Base-by-base conservation (phyloP, 2,329 filamentous ascomycete species). In the Ascochyta clinopodiicola region DNA sequence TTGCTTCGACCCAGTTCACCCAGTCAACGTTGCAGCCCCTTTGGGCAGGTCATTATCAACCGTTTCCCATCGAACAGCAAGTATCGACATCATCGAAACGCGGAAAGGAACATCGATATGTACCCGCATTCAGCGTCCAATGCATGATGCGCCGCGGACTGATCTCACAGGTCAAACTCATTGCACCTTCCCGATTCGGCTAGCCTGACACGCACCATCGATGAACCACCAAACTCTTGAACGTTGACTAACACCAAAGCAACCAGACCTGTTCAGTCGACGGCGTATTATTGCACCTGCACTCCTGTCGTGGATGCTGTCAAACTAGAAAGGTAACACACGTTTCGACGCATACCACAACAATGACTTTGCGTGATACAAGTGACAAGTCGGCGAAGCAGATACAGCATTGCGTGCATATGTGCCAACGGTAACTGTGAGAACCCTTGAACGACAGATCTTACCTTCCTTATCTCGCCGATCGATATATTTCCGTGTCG, bases 61-160 rank as follows among this genome's bases (percentile, higher is more conserved):
- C 31, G 24, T 37, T 37, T 38, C 15, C 31, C 32, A 51, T 45
- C 44, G 31, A 27, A 40, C 22, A 45, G 21, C 37, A 39, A 32
- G 44, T 45, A 36, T 66, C 47, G 46, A 56, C 63, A 68, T 62
- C 62, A 66, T 68, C 51, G 44, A 61, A 60, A 63, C 50, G 31
- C 47, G 27, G 29, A 38, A 36, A 32, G 6, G 19, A 40, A 31
- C 57, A 61, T 63, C 60, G 62, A 62, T 62, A 60, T 19, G 49
- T 62, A 57, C 31, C 59, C 57, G 58, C 50, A 45, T 42, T 48
- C 47, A 52, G 25, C 44, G 38, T 32, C 47, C 47, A 51, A 43
- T 53, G 40, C 44, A 1, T 37, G 45, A 36, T 17, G 29, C 39
- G 43, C 64, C 60, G 59, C 60, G 59, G 56, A 51, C 39, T 31